Evolutionary conservation across 1,284 basidiomycete species (phyloP).

Genomic region (Ustilago loliicola): DNA sequence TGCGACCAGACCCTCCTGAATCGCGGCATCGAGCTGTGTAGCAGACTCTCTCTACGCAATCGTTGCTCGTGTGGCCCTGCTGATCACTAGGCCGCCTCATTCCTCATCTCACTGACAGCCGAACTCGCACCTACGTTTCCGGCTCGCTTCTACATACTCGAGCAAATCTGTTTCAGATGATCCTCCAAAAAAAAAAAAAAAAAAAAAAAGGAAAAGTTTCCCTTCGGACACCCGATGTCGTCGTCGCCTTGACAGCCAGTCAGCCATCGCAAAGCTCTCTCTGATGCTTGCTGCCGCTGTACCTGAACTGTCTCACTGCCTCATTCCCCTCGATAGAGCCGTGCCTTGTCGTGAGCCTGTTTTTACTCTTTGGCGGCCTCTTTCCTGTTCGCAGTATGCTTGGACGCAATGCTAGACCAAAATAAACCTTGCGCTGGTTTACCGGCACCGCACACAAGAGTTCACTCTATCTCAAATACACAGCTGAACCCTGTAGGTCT

Average conservation of each 20-base stretch:
- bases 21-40: too few relatives aligned
- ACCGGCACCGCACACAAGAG: neutral
- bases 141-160: neutral
- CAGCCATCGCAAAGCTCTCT: neutral
- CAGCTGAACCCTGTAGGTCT: neutral
- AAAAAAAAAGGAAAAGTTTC: neutral
- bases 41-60: too few relatives aligned
- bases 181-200: neutral
- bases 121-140: constrained; percentile 2
- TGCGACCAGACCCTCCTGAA: neutral
- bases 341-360: neutral
- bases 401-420: neutral
- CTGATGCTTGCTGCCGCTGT: too few relatives aligned
- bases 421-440: neutral
- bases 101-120: constrained; percentile 1
- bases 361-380: too few relatives aligned
- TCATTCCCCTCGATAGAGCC: neutral
- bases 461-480: neutral
- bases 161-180: constrained; percentile 14
- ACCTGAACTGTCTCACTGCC: neutral
- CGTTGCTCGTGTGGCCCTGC: too few relatives aligned
- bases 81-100: neutral
- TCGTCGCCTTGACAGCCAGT: constrained; percentile 7
- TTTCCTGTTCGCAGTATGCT: too few relatives aligned
- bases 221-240: constrained; percentile 10